Percentiles rank a stretch among this genome's conserved stretches.
phyloP scores from a whole-genome alignment of 495 filamentous ascomycete genomes.

The Chaetomium fimeti region DNA sequence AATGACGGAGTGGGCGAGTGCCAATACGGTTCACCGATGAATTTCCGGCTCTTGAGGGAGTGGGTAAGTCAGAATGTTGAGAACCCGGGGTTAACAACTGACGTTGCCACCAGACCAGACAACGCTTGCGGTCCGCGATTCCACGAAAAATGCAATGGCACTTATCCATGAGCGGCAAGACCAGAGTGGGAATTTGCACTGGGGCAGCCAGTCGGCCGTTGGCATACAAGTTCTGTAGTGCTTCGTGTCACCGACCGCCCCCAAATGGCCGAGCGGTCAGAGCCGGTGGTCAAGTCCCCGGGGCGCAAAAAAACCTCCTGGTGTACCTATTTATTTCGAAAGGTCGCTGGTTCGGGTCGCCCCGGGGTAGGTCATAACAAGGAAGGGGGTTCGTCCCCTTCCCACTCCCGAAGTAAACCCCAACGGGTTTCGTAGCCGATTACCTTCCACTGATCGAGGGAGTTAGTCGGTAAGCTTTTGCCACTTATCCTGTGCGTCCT shows the following conservation, averaged over 20 bases:
- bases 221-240: background rate
- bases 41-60: background rate
- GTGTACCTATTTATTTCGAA: background rate
- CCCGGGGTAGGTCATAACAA: background rate
- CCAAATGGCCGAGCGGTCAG: slow-evolving; percentile 3
- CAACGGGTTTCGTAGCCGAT: slow-evolving; percentile 6
- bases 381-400: background rate
- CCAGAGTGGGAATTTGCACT: background rate
- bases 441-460: background rate
- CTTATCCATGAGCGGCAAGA: no score
- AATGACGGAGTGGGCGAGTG: background rate
- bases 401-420: background rate
- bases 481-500: background rate
- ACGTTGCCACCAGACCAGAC: background rate
- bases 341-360: background rate
- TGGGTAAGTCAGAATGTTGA: background rate
- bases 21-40: no score
- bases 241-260: background rate
- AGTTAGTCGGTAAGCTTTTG: slow-evolving; percentile 6
- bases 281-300: slow-evolving; percentile 4
- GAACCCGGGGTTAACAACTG: background rate
- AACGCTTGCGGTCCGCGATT: background rate
- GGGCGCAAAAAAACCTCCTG: background rate
- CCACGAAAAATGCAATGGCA: background rate
- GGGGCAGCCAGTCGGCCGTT: background rate